These are phyloP conservation scores for Nannochloropsis salina DNA, from an alignment of 108 stramenopile species.

Conservation along the genomic window DNA sequence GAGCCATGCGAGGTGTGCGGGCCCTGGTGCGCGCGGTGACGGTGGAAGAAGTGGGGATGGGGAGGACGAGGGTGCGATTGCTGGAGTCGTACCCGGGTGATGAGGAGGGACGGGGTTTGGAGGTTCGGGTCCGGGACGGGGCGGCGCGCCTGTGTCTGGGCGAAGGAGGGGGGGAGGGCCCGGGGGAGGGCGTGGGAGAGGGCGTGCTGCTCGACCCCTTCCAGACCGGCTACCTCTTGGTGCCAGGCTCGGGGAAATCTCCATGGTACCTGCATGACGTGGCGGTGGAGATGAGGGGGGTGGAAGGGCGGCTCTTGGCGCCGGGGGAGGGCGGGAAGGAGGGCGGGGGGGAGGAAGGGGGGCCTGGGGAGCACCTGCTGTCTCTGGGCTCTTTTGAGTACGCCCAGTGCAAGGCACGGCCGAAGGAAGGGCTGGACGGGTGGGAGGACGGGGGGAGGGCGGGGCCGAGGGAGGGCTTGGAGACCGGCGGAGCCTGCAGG, in stretches of 20 bases:
- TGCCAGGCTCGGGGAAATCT: no score
- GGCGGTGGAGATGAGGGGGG: not conserved
- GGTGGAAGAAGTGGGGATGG: slow-evolving; percentile 2
- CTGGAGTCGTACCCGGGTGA: not conserved
- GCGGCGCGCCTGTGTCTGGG: no score
- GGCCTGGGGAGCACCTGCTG: not conserved
- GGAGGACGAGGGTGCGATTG: not conserved
- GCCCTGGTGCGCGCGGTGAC: not conserved
- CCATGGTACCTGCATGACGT: no score
- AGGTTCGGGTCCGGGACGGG: not conserved
- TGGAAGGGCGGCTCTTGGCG: not conserved
- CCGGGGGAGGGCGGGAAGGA: not conserved
- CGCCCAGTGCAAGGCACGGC: not conserved
- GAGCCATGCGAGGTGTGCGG: not conserved
- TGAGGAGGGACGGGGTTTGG: slow-evolving; percentile 10
- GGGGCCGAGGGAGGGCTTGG: not conserved
- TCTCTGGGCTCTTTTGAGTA: not conserved
- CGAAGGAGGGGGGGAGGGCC: no score
- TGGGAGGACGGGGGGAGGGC: no score
- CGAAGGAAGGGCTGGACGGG: no score
- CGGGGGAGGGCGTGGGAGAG: no score
- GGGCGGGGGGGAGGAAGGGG: not conserved
- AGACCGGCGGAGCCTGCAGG: not conserved
- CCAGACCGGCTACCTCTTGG: no score
- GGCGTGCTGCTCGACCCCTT: no score